A percentile compares a stretch with the other conserved stretches of the same genome.
phyloP scores from a whole-genome alignment of 176 grass and related monocot species.

The Lolium multiflorum region DNA sequence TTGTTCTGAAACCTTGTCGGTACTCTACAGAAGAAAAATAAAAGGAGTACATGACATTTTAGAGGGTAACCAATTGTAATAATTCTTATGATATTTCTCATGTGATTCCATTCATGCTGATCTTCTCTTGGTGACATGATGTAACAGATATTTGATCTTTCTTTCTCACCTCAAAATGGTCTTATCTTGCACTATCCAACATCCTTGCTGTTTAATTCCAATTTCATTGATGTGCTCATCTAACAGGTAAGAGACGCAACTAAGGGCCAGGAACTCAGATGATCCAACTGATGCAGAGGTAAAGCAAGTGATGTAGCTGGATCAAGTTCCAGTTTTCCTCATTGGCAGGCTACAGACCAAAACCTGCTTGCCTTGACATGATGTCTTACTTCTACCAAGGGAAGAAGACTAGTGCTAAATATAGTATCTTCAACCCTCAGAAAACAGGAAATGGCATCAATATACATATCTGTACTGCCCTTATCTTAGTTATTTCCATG shows the following conservation, averaged over 20 bases:
- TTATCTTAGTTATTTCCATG: not conserved
- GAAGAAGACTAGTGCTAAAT: conserved; percentile 9
- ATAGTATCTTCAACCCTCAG: not conserved
- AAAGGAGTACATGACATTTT: not conserved
- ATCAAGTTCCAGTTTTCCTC: conserved; percentile 14
- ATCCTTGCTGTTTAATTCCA: not conserved
- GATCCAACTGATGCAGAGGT: conserved; percentile 8
- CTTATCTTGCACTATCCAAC: conserved; percentile 7
- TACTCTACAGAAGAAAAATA: not conserved
- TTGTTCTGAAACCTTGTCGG: not conserved
- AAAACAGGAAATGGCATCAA: conserved; percentile 28
- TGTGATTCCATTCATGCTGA: not conserved
- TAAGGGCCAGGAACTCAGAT: not conserved
- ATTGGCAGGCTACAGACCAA: not conserved
- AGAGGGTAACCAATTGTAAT: not conserved
- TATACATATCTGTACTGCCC: not conserved
- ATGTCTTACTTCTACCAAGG: not conserved
- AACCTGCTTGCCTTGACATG: not conserved
- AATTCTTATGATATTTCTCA: not conserved
- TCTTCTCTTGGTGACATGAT: conserved; percentile 15
- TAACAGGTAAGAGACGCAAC: conserved; percentile 27
- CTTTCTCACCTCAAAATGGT: not conserved
- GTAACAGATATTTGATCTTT: not conserved
- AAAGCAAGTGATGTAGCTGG: not conserved
- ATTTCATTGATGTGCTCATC: conserved; percentile 12